Base-by-base conservation (phyloP, 2,329 filamentous ascomycete species). In the Aspergillus glaucus region DNA sequence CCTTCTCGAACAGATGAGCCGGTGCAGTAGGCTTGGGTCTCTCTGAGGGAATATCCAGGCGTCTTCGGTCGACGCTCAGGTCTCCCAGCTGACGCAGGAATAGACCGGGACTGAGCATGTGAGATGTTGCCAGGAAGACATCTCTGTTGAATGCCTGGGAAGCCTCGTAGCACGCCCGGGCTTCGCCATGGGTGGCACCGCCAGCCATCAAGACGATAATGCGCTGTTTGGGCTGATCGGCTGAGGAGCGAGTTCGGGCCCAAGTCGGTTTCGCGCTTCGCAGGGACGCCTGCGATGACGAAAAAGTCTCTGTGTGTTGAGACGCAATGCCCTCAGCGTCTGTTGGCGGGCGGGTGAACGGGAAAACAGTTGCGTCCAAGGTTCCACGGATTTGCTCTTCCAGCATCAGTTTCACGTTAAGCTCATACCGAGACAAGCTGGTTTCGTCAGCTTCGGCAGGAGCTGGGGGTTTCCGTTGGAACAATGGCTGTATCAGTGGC, bases 121-220 rank as follows among this genome's bases (percentile, higher is more conserved):
- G 93, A 21, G 87, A 91, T 0, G 88, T 93, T 15, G 86, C 82
- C 4, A 98, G 80, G 65, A 94, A 88, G n/a, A 97, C 75, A 59
- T 98, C 93, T 55, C 86, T 82, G 46, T 81, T 82, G 43, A 82
- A 82, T 44, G 82, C 75, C 46, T 84, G 79, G 2, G 88, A 86
- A 22, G 92, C 75, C 61, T 96, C 89, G 65, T 97, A 97, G 71
- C 93, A 98, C 10, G 84, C 80, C 24, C 93, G 83, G 28, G 88
- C 80, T 71, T 98, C 93, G 4, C 88, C 90, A 66, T 92, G 95
- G 0, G 93, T 97, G 17, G 93, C 93, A 41, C 93, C 93, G 43
- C 93, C 93, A 1, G 92, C 93, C 79, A 97, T 86, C 66, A 95
- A 97, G 14, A 97, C 85, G 50, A 98, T 87, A 47, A 97, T 79